Evolutionary conservation across 495 filamentous ascomycete species (phyloP).

Genomic region (Penicillium cinerascens): DNA sequence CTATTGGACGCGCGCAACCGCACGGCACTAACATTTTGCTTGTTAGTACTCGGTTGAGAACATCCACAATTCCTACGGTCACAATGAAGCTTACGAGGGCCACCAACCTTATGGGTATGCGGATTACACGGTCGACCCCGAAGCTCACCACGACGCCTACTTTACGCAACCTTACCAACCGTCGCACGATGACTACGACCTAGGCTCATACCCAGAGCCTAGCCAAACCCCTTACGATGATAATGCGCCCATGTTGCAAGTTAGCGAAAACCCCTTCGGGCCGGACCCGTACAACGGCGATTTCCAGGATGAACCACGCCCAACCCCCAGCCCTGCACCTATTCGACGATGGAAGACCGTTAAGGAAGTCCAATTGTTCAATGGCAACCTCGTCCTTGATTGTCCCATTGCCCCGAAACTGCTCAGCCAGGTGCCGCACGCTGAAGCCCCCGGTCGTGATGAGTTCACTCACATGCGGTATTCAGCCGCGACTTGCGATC

Average conservation of each 20-base stretch:
- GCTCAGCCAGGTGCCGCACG: constrained; percentile 79
- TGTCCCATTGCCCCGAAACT: constrained; percentile 92
- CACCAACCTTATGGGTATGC: constrained; percentile 43
- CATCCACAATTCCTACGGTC: constrained; percentile 65
- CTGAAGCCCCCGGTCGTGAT: constrained; percentile 74
- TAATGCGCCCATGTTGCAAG: constrained; percentile 56
- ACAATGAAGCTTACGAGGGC: constrained; percentile 61
- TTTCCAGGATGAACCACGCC: constrained; percentile 43
- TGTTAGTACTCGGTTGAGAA: constrained; percentile 77
- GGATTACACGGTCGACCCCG: constrained; percentile 74
- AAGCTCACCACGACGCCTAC: constrained; percentile 83
- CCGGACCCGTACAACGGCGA: constrained; percentile 50
- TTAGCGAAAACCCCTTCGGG: constrained; percentile 50
- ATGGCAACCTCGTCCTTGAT: constrained; percentile 95
- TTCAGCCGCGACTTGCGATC: constrained; percentile 94
- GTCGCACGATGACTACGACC: constrained; percentile 56
- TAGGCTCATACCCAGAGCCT: constrained; percentile 48
- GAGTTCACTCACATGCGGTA: constrained; percentile 99
- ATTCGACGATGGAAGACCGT: constrained; percentile 97
- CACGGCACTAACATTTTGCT: constrained; percentile 6
- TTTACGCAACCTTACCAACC: constrained; percentile 80
- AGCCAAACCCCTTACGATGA: constrained; percentile 57
- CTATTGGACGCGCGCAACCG: neutral
- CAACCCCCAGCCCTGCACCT: constrained; percentile 59
- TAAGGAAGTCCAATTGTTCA: constrained; percentile 94